Base-by-base conservation (phyloP, 2,329 filamentous ascomycete genomes). In the Arthrobotrys musiformis region DNA sequence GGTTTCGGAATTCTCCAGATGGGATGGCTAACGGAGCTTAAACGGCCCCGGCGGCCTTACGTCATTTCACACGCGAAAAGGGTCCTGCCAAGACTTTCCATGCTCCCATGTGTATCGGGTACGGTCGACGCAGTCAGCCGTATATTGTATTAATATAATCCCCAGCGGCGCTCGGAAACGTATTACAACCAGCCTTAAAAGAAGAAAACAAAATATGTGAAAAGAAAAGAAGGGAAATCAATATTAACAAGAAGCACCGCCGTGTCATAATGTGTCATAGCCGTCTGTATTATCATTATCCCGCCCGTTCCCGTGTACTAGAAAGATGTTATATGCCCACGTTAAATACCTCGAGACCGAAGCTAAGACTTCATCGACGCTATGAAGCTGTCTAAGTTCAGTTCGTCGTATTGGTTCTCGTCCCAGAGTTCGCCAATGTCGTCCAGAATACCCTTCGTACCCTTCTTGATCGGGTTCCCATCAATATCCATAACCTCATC, bases 351-450 rank as follows among this genome's bases (percentile, higher is more conserved):
- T 19, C 17, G 9, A 26, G 2, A 26, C 30, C 13, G 22, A 35
- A 58, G 22, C 33, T 61, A 72, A 30, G 68, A 72, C 50, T 93
- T 92, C 93, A 99, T 97, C 80, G 89, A 96, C 83, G 93, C 94
- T 85, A 99, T 87, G 85, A 98, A 99, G 2, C 93, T 94, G 81
- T 97, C 93, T 80, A 99, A 85, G 83, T 98, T 93, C 83, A 97
- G 98, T 84, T 97, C 96, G 85, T 99, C 95, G 84, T 99, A 99
- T 86, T 97, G 94, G 83, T 90, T 91, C 83, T 97, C 94, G 83
- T 99, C 95, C 94, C 95, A 99, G 30, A 99, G 85, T 84, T 99
- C 95, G 72, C 93, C 94, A 72, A 99, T 85, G 82, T 98, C 95
- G 82, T 99, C 95, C 78, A 98, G 85, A 89, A 94, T 97, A 5